Conservation (phyloP, 1,284 basidiomycete species). For the Leccinum huronense region DNA sequence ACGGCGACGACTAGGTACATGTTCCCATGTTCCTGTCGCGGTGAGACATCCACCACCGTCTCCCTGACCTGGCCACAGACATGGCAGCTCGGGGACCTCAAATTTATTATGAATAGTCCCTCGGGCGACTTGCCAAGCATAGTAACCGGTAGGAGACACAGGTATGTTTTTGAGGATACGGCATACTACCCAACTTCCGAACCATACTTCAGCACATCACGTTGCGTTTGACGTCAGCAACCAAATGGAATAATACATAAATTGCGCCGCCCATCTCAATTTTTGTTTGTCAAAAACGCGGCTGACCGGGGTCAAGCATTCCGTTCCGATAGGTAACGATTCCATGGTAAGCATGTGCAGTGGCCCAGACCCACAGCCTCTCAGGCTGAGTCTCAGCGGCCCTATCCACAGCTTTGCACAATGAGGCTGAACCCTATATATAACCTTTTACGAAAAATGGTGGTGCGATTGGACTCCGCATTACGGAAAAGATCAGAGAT, state of each 20-base stretch:
- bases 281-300: neutral
- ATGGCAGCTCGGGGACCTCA: neutral
- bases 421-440: neutral
- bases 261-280: neutral
- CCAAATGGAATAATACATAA: neutral
- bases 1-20: neutral
- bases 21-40: neutral
- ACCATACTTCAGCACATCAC: neutral
- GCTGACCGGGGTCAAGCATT: neutral
- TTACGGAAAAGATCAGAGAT: conserved; percentile 1
- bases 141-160: neutral
- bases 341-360: neutral
- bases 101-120: neutral
- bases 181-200: neutral
- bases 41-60: neutral
- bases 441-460: neutral
- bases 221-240: neutral
- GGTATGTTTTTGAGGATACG: neutral
- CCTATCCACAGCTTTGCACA: neutral
- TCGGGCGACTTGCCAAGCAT: neutral
- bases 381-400: too few relatives aligned
- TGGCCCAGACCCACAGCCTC: neutral
- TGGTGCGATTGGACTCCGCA: neutral
- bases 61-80: neutral
- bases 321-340: neutral